Evolutionary conservation across 2,329 filamentous ascomycete genomes (phyloP).

Genomic region (Hypomyces rosellus): DNA sequence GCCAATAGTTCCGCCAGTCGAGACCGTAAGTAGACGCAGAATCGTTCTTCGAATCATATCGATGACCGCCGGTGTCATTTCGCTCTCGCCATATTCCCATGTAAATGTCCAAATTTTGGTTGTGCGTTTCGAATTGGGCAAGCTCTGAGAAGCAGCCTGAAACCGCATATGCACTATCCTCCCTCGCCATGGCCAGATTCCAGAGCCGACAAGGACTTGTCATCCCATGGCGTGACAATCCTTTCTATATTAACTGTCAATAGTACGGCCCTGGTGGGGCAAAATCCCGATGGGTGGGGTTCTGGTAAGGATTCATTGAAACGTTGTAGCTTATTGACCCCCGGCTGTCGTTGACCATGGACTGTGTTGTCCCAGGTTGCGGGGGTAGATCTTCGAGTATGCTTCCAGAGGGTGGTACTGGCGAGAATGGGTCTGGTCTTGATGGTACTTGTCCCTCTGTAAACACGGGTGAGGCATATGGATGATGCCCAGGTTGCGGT

Average conservation of each 20-base stretch:
- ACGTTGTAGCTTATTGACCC: conserved; percentile 9
- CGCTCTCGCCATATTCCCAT: too few relatives aligned
- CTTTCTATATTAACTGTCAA: neutral
- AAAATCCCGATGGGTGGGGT: conserved; percentile 6
- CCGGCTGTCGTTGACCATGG: conserved; percentile 3
- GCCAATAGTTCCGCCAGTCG: neutral
- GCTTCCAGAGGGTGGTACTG: neutral
- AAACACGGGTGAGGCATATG: conserved; percentile 6
- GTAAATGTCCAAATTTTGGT: too few relatives aligned
- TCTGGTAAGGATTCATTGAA: conserved; percentile 9
- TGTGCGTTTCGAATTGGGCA: too few relatives aligned
- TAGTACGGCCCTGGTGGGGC: conserved; percentile 1
- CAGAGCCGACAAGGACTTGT: too few relatives aligned
- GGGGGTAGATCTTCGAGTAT: conserved; percentile 7
- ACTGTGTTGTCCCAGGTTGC: conserved; percentile 4
- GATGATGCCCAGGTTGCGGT: neutral
- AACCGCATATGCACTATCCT: too few relatives aligned
- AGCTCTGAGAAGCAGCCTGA: too few relatives aligned
- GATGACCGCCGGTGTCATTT: too few relatives aligned
- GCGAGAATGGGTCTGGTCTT: neutral
- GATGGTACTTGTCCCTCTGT: conserved; percentile 3
- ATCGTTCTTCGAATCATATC: neutral
- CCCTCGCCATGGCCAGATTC: too few relatives aligned
- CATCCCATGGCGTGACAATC: too few relatives aligned
- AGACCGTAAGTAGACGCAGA: neutral